phyloP scores from a whole-genome alignment of 495 filamentous ascomycete genomes.

The Ramalina peruviana region DNA sequence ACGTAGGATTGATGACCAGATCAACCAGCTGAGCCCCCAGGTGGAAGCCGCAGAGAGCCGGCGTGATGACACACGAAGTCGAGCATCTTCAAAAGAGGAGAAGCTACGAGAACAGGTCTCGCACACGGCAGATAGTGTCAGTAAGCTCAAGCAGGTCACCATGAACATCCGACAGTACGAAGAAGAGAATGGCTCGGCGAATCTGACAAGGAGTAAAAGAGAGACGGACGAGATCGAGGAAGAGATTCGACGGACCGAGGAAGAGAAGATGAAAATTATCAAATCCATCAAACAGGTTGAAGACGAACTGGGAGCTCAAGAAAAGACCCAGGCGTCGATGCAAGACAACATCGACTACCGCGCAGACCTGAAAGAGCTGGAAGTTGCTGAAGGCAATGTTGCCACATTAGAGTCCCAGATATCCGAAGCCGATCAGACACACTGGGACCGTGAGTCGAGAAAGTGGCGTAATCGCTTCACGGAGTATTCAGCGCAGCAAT shows the following conservation, averaged over 20 bases:
- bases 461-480: slow-evolving; percentile 46
- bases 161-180: slow-evolving; percentile 70
- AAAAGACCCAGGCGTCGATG: slow-evolving; percentile 67
- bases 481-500: slow-evolving; percentile 44
- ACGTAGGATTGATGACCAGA: slow-evolving; percentile 49
- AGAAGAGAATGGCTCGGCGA: slow-evolving; percentile 55
- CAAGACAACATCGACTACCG: slow-evolving; percentile 78
- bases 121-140: slow-evolving; percentile 53
- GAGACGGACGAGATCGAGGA: slow-evolving; percentile 54
- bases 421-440: slow-evolving; percentile 65
- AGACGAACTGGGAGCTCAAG: slow-evolving; percentile 60
- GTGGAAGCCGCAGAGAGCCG: slow-evolving; percentile 58
- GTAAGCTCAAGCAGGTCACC: slow-evolving; percentile 61
- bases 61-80: slow-evolving; percentile 58
- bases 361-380: slow-evolving; percentile 50
- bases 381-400: slow-evolving; percentile 55
- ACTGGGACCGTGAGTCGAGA: slow-evolving; percentile 53
- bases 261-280: slow-evolving; percentile 51
- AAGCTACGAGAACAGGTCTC: slow-evolving; percentile 58
- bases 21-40: slow-evolving; percentile 56
- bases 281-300: slow-evolving; percentile 63
- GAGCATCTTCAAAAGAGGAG: slow-evolving; percentile 58
- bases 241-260: slow-evolving; percentile 49
- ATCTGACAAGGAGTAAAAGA: slow-evolving; percentile 52
- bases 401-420: slow-evolving; percentile 63